Evolutionary conservation across 139 green algal species (phyloP), one percentile per base, ranked within the genome.

Genomic region (Edaphochlamys debaryana): DNA sequence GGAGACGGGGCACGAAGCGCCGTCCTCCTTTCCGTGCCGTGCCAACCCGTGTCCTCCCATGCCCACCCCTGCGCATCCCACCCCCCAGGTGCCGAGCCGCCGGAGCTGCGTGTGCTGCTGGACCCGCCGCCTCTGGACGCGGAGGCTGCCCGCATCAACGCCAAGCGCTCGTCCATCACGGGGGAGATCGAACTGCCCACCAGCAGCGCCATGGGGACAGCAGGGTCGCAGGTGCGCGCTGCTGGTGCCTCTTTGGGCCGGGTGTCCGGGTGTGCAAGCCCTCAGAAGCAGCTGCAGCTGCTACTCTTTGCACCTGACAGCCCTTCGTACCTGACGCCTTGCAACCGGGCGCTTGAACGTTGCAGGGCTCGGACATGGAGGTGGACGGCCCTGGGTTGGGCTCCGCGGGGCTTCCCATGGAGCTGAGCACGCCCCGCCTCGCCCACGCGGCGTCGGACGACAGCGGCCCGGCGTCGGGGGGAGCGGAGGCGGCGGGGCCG

Each of bases 41-140:
- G n/a, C n/a, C n/a, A n/a, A n/a, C n/a, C n/a, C n/a, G n/a, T n/a
- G n/a, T n/a, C n/a, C n/a, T n/a, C n/a, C n/a, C n/a, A n/a, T n/a
- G n/a, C n/a, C n/a, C n/a, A n/a, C n/a, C n/a, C n/a, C n/a, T n/a
- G n/a, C n/a, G n/a, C n/a, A n/a, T n/a, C n/a, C n/a, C n/a, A n/a
- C n/a, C n/a, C n/a, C n/a, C n/a, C 84, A 85, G 87, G 87, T 71
- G 30, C 41, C 2, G 87, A 91, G 62, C 79, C 87, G 5, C 22
- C 30, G 3, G 42, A 79, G 67, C 48, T 91, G 41, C 22, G 82
- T 1, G 4, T 27, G 23, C 58, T 91, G 48, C 48, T 91, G 64
- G 87, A 91, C 67, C 87, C 87, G 0, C 78, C 87, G 3, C 42
- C 60, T 25, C 67, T 91, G 50, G 83, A 91, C 48, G 63, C 83